Evolutionary conservation across 495 filamentous ascomycete species (phyloP), one percentile per base, ranked within the genome.

Genomic region (Penicillium herquei): DNA sequence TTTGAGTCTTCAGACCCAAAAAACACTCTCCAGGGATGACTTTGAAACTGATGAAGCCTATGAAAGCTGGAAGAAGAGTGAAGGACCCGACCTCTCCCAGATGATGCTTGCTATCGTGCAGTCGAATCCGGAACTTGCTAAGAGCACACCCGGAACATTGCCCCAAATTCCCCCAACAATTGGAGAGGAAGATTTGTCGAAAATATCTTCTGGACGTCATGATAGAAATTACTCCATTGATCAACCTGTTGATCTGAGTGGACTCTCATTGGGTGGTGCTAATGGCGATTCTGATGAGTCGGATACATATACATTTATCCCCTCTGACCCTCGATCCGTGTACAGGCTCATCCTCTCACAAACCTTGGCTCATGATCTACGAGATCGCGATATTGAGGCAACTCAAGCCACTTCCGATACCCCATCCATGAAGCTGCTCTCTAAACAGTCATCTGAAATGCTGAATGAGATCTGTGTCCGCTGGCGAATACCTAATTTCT

Each of bases 41-140:
- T 99, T 99, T 67, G 89, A 96, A 53, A 70, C 87, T 16, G 92
- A 97, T 37, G 94, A 96, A 48, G 90, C 87, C 7, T 98, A 90
- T 70, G 87, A 95, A 52, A 74, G 77, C 12, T 99, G 95, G 95
- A 93, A 87, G 70, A 91, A 89, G 62, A 81, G 81, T 17, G 95
- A 99, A 68, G 80, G 76, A 4, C 86, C 85, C 2, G 90, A 93
- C 59, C 71, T 98, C 43, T 90, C 91, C 9, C 89, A 95, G 65
- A 91, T 98, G 81, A 95, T 98, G 80, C 80, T 94, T 57, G 85
- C 87, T 31, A 93, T 98, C 42, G 71, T 97, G 31, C 90, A 90
- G 56, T 85, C 87, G 12, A 90, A 91, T 62, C 93, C 92, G 10
- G 92, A 94, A 64, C 79, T 97, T 21, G 87, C 89, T 47, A 93